A percentile compares a stretch with the other conserved stretches of the same genome.
Evolutionary conservation across 1,284 basidiomycete species (phyloP).

Genomic region (Malassezia pachydermatis): DNA sequence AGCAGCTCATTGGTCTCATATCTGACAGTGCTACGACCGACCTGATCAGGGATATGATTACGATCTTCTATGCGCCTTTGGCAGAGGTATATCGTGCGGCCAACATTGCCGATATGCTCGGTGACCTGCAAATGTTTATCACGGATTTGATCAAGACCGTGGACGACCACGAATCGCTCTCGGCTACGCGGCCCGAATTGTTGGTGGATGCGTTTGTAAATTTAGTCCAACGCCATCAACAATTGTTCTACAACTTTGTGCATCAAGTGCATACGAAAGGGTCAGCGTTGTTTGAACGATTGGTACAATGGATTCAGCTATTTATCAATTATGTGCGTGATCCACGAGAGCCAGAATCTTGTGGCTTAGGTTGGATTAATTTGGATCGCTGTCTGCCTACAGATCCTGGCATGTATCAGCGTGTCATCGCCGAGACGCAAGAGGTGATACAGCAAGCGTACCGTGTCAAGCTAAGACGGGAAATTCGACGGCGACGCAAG

Average conservation of each 20-base stretch:
- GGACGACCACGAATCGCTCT: conserved; percentile 74
- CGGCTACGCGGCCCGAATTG: conserved; percentile 69
- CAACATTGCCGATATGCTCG: conserved; percentile 84
- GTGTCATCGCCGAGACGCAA: conserved; percentile 40
- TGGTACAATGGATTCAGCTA: conserved; percentile 94
- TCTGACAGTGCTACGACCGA: conserved; percentile 95
- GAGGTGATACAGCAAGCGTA: conserved; percentile 40
- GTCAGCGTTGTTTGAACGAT: conserved; percentile 77
- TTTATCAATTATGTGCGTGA: conserved; percentile 82
- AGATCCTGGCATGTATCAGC: conserved; percentile 27
- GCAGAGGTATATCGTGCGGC: conserved; percentile 97
- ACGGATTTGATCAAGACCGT: conserved; percentile 92
- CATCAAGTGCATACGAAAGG: conserved; percentile 98
- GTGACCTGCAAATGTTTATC: conserved; percentile 85
- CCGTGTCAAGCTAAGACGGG: conserved; percentile 39
- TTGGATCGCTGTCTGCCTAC: conserved; percentile 41
- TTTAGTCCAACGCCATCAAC: conserved; percentile 85
- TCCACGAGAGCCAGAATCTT: background rate
- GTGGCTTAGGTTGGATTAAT: conserved; percentile 34
- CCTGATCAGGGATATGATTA: conserved; percentile 93
- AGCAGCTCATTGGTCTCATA: conserved; percentile 82
- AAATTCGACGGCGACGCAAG: conserved; percentile 37
- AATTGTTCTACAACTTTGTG: conserved; percentile 89
- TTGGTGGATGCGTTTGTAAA: conserved; percentile 91
- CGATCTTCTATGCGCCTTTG: conserved; percentile 96